Evolutionary conservation across 176 grass and related monocot genomes (phyloP).

Genomic region (Aegilops sharonensis): DNA sequence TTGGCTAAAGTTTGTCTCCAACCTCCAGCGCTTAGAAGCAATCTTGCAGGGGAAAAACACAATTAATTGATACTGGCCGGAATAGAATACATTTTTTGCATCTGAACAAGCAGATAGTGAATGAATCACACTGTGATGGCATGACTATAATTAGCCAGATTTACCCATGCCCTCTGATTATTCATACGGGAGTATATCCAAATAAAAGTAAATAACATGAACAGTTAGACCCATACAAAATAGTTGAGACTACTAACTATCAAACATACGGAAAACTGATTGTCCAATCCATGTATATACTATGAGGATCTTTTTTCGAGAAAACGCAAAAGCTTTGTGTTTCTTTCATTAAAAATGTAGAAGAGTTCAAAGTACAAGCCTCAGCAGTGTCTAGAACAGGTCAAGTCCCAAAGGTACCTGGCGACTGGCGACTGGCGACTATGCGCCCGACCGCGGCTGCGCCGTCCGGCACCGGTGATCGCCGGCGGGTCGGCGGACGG

Average conservation of each 20-base stretch:
- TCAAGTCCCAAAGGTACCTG: too few relatives aligned
- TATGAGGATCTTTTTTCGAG: neutral
- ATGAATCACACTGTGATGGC: neutral
- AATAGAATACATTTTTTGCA: neutral
- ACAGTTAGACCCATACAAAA: neutral
- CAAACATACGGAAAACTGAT: neutral
- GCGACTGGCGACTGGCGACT: too few relatives aligned
- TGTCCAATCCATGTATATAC: neutral
- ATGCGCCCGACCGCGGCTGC: too few relatives aligned
- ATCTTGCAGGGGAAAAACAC: constrained; percentile 39
- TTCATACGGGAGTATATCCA: neutral
- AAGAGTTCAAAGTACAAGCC: neutral
- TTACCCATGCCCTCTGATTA: neutral
- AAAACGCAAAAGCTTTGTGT: neutral
- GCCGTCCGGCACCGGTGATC: too few relatives aligned
- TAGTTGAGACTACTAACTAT: neutral
- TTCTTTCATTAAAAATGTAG: neutral
- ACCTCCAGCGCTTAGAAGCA: constrained; percentile 82
- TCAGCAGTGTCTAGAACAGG: neutral
- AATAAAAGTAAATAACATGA: neutral
- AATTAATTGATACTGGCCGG: neutral
- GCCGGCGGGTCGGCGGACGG: too few relatives aligned
- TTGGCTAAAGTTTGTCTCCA: constrained; percentile 97
- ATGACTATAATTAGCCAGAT: neutral
- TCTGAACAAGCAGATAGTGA: neutral